Conservation (phyloP, 164 flowering plant genomes). For the Cinnamomum micranthum region DNA sequence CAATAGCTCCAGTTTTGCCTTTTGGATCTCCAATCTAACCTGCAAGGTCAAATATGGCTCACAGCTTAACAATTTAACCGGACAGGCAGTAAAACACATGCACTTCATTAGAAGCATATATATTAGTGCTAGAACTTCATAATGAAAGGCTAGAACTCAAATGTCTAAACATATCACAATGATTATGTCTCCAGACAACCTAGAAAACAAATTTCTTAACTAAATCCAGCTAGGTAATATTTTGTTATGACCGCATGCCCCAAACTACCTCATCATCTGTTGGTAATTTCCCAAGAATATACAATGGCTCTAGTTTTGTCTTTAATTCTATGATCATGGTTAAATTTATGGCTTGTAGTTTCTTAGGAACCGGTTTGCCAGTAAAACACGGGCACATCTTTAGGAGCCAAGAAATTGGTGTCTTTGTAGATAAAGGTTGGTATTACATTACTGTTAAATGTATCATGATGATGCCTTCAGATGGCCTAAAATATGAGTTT, state of each 20-base stretch:
- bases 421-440: too few species aligned
- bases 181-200: background rate
- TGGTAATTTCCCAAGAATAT: slow-evolving; percentile 65
- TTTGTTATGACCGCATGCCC: background rate
- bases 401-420: background rate
- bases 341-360: background rate
- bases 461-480: background rate
- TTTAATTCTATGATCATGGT: slow-evolving; percentile 60
- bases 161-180: background rate
- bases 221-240: background rate
- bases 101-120: background rate
- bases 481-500: background rate
- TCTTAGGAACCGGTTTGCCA: background rate
- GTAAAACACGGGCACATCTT: background rate
- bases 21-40: slow-evolving; percentile 79
- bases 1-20: slow-evolving; percentile 55
- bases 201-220: background rate
- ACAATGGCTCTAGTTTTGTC: slow-evolving; percentile 56
- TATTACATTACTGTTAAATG: too few species aligned
- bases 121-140: background rate
- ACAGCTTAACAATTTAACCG: background rate
- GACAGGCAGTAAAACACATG: background rate
- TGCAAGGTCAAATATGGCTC: slow-evolving; percentile 27
- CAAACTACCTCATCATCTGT: slow-evolving; percentile 67
- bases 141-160: background rate